phyloP scores from a whole-genome alignment of 805 yeast genomes.

The Starmerella scarabaei region DNA sequence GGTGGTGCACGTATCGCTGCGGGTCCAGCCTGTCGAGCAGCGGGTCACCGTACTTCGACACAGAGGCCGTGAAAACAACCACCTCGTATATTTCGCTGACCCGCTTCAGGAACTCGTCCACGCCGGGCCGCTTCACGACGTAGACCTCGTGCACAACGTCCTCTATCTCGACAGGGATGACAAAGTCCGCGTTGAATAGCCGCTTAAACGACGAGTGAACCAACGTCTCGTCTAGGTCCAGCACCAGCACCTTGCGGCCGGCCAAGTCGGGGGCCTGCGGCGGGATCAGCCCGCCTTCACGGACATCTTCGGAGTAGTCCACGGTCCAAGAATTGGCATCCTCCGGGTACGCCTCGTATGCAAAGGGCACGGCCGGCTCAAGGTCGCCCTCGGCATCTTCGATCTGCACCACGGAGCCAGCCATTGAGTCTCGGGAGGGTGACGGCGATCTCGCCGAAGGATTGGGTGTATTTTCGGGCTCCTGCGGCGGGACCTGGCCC shows the following conservation, averaged over 20 bases:
- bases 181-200: conserved; percentile 85
- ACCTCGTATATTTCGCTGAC: conserved; percentile 87
- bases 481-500: conserved; percentile 2
- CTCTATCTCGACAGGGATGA: conserved; percentile 94
- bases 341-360: background rate
- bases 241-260: conserved; percentile 69
- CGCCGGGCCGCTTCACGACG: conserved; percentile 96
- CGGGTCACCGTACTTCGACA: conserved; percentile 92
- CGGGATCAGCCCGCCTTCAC: conserved; percentile 18
- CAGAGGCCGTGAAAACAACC: conserved; percentile 94
- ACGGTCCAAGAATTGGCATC: background rate
- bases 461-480: no score
- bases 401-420: conserved; percentile 27
- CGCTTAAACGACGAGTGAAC: conserved; percentile 93
- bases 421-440: conserved; percentile 12
- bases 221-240: conserved; percentile 90
- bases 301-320: conserved; percentile 24
- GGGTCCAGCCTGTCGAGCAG: conserved; percentile 75
- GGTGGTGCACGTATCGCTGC: conserved; percentile 66
- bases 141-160: conserved; percentile 85
- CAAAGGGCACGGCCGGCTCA: background rate
- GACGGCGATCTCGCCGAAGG: no score
- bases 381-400: conserved; percentile 26
- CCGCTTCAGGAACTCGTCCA: conserved; percentile 72
- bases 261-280: conserved; percentile 28